Conservation (phyloP, 208 protist genomes). For the Leishmania turanica region DNA sequence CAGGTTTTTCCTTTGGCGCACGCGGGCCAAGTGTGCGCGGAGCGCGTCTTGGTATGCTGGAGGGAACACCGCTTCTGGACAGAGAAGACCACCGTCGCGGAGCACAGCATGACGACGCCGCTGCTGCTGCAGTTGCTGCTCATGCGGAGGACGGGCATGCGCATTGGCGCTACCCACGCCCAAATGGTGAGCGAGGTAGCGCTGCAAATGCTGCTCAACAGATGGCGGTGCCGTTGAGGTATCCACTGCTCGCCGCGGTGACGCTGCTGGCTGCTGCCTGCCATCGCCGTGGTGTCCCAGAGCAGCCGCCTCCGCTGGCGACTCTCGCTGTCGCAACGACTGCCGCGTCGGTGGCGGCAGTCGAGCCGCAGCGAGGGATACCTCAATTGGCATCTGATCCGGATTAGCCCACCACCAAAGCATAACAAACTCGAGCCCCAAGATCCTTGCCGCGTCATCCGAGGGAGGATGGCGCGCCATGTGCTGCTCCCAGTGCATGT, state of each 20-base stretch:
- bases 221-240: background rate
- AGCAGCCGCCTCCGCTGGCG: background rate
- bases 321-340: constrained; percentile 7
- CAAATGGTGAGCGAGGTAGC: constrained; percentile 11
- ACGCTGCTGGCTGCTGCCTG: background rate
- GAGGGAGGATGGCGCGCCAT: constrained; percentile 7
- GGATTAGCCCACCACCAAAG: constrained; percentile 82
- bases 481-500: constrained; percentile 55
- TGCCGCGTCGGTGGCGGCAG: constrained; percentile 17
- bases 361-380: constrained; percentile 16
- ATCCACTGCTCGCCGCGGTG: too few relatives aligned
- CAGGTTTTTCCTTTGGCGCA: constrained; percentile 37
- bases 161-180: background rate
- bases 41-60: constrained; percentile 25
- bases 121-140: constrained; percentile 1
- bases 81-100: constrained; percentile 22
- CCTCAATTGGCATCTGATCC: constrained; percentile 59
- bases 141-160: background rate
- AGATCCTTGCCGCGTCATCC: background rate
- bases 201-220: constrained; percentile 30
- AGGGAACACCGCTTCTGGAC: constrained; percentile 18
- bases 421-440: constrained; percentile 59
- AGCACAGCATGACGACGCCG: background rate
- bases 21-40: constrained; percentile 15
- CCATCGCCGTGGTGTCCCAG: background rate